Evolutionary conservation across 768 basidiomycete species (phyloP).

Genomic region (Termitomyces sp.): DNA sequence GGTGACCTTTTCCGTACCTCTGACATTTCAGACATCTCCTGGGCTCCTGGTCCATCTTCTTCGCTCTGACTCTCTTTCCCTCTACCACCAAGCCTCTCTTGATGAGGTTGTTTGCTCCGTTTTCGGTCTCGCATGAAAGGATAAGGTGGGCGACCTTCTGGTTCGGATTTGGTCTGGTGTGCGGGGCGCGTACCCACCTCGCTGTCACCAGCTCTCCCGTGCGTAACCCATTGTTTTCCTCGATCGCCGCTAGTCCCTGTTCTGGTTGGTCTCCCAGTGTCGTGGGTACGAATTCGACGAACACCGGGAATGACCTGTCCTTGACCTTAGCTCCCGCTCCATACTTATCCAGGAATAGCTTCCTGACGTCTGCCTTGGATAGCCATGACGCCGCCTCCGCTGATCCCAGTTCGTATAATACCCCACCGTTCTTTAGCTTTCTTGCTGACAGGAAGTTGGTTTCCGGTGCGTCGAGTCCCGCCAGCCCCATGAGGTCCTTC

Average conservation of each 20-base stretch:
- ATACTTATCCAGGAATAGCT: background rate
- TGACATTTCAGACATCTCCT: too few relatives aligned
- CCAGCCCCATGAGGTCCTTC: background rate
- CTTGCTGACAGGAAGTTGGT: background rate
- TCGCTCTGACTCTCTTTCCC: conserved; percentile 5
- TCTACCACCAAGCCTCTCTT: too few relatives aligned
- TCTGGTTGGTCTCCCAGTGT: background rate
- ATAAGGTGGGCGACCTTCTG: conserved; percentile 1
- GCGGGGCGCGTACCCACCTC: background rate
- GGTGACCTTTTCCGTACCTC: conserved; percentile 5
- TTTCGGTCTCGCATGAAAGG: background rate
- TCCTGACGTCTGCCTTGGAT: background rate
- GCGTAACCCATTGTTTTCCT: background rate
- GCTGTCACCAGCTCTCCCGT: background rate
- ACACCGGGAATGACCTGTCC: background rate
- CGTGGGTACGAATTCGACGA: background rate
- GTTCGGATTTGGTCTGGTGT: background rate
- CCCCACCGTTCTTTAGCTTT: background rate
- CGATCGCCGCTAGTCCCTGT: background rate
- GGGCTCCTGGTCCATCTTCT: conserved; percentile 4
- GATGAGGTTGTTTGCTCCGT: conserved; percentile 9
- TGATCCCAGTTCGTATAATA: background rate
- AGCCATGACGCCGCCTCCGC: background rate
- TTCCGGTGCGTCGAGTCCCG: background rate
- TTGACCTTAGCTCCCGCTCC: background rate